phyloP scores from a whole-genome alignment of 495 filamentous ascomycete genomes.

The Lophiostoma macrostomum region DNA sequence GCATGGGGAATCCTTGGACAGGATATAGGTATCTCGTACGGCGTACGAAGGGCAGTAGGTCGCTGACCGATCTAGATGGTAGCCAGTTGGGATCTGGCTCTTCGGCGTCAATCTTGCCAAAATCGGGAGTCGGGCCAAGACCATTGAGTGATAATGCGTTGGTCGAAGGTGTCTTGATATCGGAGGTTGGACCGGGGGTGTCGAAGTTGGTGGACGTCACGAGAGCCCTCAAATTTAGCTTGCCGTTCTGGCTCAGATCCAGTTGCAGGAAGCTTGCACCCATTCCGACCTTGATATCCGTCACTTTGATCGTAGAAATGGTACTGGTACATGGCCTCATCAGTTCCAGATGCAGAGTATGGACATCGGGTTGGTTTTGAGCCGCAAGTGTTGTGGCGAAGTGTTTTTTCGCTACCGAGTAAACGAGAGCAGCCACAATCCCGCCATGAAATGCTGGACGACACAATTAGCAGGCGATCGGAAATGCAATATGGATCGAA shows the following conservation, averaged over 20 bases:
- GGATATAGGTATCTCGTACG: constrained; percentile 2
- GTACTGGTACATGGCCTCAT: not conserved
- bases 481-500: not conserved
- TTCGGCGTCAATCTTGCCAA: not conserved
- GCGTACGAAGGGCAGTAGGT: not conserved
- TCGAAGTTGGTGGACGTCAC: not conserved
- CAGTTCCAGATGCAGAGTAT: not conserved
- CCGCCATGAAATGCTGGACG: not conserved
- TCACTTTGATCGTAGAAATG: not conserved
- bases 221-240: not conserved
- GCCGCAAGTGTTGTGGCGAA: not conserved
- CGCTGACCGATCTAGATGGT: not conserved
- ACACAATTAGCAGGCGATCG: not conserved
- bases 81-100: constrained; percentile 1
- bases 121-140: not conserved
- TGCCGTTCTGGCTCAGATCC: not conserved
- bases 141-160: not conserved
- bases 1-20: not conserved
- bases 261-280: not conserved
- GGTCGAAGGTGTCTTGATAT: not conserved
- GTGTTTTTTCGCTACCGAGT: not conserved
- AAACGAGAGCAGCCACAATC: not conserved
- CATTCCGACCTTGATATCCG: not conserved
- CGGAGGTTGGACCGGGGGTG: not conserved
- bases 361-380: constrained; percentile 5